Base-by-base conservation (phyloP, 345 rosid species). In the Stellera chamaejasme region DNA sequence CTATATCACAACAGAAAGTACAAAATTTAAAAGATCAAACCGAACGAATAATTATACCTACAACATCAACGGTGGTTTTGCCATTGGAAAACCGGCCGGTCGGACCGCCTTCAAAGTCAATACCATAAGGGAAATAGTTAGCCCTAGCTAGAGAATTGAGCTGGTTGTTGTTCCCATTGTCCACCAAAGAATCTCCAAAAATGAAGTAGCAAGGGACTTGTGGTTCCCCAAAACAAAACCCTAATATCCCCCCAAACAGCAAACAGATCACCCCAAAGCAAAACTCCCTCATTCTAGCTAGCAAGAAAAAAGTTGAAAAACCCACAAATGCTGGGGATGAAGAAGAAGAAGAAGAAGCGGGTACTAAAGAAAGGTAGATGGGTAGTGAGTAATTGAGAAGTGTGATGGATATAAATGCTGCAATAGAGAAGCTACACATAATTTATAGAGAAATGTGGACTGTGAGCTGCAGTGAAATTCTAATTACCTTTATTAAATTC, bases 1-100 rank as follows among this genome's bases (percentile, higher is more conserved):
- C 23, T 19, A 19, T 19, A 19, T 19, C 23, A 0, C 23, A 19
- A 19, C 23, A n/a, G n/a, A n/a, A n/a, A n/a, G n/a, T n/a, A n/a
- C n/a, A n/a, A n/a, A n/a, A n/a, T n/a, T n/a, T n/a, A n/a, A n/a
- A n/a, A n/a, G 15, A 19, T 19, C 23, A 41, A 3, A 32, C 9
- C 9, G 26, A 27, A 50, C 10, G 2, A 50, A 4, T 13, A n/a
- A n/a, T n/a, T n/a, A n/a, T 6, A 50, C 54, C 54, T 15, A 50
- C n/a, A 13, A 50, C 36, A 26, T 50, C 54, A 50, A 50, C 54
- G 12, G 54, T 50, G 7, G 54, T 50, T 50, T 50, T 50, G 32
- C 54, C 54, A 23, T 50, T 50, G 54, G 36, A 50, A 25, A 50
- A 50, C 54, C 54, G 26, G 10, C 54, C 54, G 27, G 54, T 50